Evolutionary conservation across 73 alveolate species (phyloP).

Genomic region (Breviolum minutum): DNA sequence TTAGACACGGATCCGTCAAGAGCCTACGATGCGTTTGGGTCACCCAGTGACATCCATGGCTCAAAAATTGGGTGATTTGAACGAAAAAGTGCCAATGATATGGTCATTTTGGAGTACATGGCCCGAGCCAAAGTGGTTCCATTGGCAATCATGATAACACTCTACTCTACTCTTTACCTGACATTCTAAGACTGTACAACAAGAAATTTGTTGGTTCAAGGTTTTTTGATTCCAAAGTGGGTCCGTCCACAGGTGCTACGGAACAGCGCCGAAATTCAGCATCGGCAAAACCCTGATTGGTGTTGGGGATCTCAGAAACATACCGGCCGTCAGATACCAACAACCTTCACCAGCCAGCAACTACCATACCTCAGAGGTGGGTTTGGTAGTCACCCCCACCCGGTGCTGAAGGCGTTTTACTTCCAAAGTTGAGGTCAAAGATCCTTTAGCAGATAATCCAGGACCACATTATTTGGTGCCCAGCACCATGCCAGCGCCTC

Average conservation of each 20-base stretch:
- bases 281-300: slow-evolving; percentile 86
- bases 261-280: slow-evolving; percentile 84
- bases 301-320: slow-evolving; percentile 19
- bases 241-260: slow-evolving; percentile 53
- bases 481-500: slow-evolving; percentile 63
- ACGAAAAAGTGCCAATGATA: not conserved
- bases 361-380: too few species aligned
- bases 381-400: too few species aligned
- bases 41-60: not conserved
- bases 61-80: not conserved
- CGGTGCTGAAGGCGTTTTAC: too few species aligned
- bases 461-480: slow-evolving; percentile 93
- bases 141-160: not conserved
- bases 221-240: too few species aligned
- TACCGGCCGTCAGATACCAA: too few species aligned
- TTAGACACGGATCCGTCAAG: slow-evolving; percentile 27
- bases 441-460: slow-evolving; percentile 84
- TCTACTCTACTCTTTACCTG: not conserved
- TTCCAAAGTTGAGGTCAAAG: slow-evolving; percentile 15
- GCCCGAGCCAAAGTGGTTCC: not conserved
- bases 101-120: not conserved
- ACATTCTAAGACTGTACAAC: too few species aligned
- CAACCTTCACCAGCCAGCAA: too few species aligned
- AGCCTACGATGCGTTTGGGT: slow-evolving; percentile 85
- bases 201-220: too few species aligned